Base-by-base conservation (phyloP, 2,329 filamentous ascomycete species). In the Domatiomyces catenatus region DNA sequence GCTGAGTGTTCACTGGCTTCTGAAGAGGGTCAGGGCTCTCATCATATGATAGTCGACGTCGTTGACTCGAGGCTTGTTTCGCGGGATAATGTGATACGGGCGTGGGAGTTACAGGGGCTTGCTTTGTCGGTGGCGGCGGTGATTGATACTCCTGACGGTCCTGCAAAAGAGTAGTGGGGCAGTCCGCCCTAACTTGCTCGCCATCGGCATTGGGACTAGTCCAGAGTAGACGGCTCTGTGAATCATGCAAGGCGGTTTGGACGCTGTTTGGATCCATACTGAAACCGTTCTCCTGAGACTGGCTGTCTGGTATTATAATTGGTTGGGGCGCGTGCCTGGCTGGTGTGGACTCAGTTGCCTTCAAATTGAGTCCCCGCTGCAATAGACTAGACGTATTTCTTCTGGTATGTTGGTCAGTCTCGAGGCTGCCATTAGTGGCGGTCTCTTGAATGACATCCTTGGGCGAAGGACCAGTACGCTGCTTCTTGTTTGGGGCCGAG, bases 401-500 rank as follows among this genome's bases (percentile, higher is more conserved):
- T 39, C 8, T 2, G 12, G 32, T 15, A 15, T 39, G 32, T 5
- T 15, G 32, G 32, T 15, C 32, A 39, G 15, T 39, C 10, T 39
- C 32, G 12, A 39, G 12, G 32, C 12, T 39, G 32, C 10, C 32
- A 47, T 55, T 52, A 6, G 48, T 43, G 5, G 48, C 47, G 1
- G 17, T 32, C 18, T 43, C 32, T 45, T 44, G 44, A 18, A 43
- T 26, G 32, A 48, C 52, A 18, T 12, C 18, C 32, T 20, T 17
- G 22, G 26, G 44, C 22, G 42, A 20, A 26, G 49, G 32, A n/a
- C 44, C 49, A n/a, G 49, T 26, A 36, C 49, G 56, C 19, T 42
- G 48, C 46, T 43, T 50, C 54, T 56, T 58, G 43, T 50, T 44
- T 5, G 52, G 49, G 39, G 49, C 48, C 18, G n/a, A 19, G 42